Percentiles rank a stretch among this genome's conserved stretches.
Evolutionary conservation across 2,329 filamentous ascomycete genomes (phyloP).

Genomic region (Microsporum ferrugineum): DNA sequence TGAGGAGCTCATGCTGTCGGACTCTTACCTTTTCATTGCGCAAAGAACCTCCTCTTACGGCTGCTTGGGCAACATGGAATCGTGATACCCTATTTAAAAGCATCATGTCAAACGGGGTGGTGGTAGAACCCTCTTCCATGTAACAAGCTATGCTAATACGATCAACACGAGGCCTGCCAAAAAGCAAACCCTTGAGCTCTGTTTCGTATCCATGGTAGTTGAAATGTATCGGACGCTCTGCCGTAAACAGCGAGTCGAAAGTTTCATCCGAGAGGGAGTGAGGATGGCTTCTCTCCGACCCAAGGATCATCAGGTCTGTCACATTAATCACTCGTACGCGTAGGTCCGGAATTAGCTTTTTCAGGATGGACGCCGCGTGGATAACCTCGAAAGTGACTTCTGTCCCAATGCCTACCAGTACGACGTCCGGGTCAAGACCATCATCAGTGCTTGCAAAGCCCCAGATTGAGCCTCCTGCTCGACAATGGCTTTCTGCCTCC

Average conservation of each 20-base stretch:
- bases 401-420: slow-evolving; percentile 53
- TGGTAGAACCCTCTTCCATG: slow-evolving; percentile 54
- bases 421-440: slow-evolving; percentile 49
- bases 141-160: slow-evolving; percentile 49
- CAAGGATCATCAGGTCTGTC: slow-evolving; percentile 54
- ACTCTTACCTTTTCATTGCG: slow-evolving; percentile 39
- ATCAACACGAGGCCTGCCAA: slow-evolving; percentile 43
- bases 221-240: slow-evolving; percentile 47
- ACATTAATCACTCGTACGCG: slow-evolving; percentile 54
- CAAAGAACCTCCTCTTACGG: slow-evolving; percentile 39
- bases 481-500: slow-evolving; percentile 52
- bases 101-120: slow-evolving; percentile 61
- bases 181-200: slow-evolving; percentile 51
- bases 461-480: slow-evolving; percentile 49
- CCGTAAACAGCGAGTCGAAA: slow-evolving; percentile 48
- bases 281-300: slow-evolving; percentile 45
- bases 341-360: slow-evolving; percentile 40
- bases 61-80: slow-evolving; percentile 48
- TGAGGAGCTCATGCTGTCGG: slow-evolving; percentile 36
- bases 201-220: slow-evolving; percentile 57
- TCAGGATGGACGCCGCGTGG: slow-evolving; percentile 47
- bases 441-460: slow-evolving; percentile 49
- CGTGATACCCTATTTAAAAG: slow-evolving; percentile 49
- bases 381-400: slow-evolving; percentile 57
- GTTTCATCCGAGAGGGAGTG: slow-evolving; percentile 44